Base-by-base conservation (phyloP, 352 stramenopile species). In the Globisporangium cystogenes region DNA sequence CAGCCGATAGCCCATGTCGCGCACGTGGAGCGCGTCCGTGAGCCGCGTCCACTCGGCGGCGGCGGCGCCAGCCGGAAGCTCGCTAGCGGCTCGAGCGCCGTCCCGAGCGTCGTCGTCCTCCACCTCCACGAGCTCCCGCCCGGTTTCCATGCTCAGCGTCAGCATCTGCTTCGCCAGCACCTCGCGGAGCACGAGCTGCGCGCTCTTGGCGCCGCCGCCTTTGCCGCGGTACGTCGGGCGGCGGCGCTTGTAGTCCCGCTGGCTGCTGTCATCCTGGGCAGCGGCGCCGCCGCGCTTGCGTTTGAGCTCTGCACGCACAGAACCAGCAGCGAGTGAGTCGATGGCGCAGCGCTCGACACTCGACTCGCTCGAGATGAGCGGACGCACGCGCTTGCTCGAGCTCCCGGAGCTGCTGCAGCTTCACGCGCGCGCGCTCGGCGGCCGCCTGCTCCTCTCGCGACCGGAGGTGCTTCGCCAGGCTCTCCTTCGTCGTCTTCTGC, bases 111-210 rank as follows among this genome's bases (percentile, higher is more conserved):
- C 23, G 35, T 53, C 36, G 7, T 61, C 48, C 15, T 61, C 48
- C 15, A 15, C 36, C 4, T 36, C 36, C 15, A 51, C 56, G 1
- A 86, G 56, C 21, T 78, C 59, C 10, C 72, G 59, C 36, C 68
- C 72, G 0, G 52, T 67, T 36, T 73, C 68, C 37, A 79, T 39
- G 53, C 70, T 78, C 24, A 88, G 65, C 0, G 60, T 65, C 26
- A 76, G 44, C 77, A 90, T 90, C 47, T 85, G 74, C 41, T 76
- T 84, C 5, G 68, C 60, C 11, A 90, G 74, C 54, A 90, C 59
- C 48, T 88, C 77, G 21, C 76, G 73, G n/a, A 83, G 65, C 35
- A 70, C 61, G 11, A 62, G 59, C 7, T 65, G 64, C 3, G 64
- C 65, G 35, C 67, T 78, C 46, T 79, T 68, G 4, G 48, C 14